Conservation (phyloP, 208 protist species). For the Leishmania arabica region DNA sequence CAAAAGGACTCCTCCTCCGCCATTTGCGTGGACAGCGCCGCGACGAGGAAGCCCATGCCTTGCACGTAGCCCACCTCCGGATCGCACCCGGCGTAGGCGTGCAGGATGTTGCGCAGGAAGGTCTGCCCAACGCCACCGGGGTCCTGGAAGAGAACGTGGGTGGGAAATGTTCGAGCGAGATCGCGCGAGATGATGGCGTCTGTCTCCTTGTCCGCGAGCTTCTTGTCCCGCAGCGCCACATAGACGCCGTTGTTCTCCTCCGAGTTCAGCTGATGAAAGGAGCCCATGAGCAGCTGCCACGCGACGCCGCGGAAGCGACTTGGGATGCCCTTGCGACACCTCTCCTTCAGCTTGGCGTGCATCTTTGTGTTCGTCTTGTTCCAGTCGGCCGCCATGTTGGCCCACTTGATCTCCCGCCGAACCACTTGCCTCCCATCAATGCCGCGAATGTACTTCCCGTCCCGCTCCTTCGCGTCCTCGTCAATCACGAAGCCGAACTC, state of each 20-base stretch:
- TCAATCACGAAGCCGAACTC: constrained; percentile 92
- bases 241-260: constrained; percentile 80
- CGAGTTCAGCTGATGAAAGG: constrained; percentile 68
- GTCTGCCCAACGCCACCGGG: constrained; percentile 83
- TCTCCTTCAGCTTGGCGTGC: constrained; percentile 84
- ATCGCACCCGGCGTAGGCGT: constrained; percentile 89
- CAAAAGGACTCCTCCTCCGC: constrained; percentile 93
- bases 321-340: constrained; percentile 91
- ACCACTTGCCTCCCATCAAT: constrained; percentile 72
- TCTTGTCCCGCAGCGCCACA: constrained; percentile 67
- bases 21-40: constrained; percentile 88
- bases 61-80: constrained; percentile 95
- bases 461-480: constrained; percentile 56
- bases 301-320: constrained; percentile 71
- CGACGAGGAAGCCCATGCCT: constrained; percentile 94
- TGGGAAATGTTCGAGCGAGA: constrained; percentile 87
- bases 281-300: constrained; percentile 89
- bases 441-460: constrained; percentile 64
- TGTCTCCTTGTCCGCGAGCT: constrained; percentile 59
- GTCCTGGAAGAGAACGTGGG: constrained; percentile 88
- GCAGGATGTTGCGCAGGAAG: constrained; percentile 88
- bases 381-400: constrained; percentile 89
- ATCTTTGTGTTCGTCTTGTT: constrained; percentile 67
- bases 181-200: constrained; percentile 80
- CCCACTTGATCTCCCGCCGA: constrained; percentile 90